Percentiles rank a stretch among this genome's conserved stretches.
Conservation (phyloP, 345 rosid species). For the Ricinus communis region DNA sequence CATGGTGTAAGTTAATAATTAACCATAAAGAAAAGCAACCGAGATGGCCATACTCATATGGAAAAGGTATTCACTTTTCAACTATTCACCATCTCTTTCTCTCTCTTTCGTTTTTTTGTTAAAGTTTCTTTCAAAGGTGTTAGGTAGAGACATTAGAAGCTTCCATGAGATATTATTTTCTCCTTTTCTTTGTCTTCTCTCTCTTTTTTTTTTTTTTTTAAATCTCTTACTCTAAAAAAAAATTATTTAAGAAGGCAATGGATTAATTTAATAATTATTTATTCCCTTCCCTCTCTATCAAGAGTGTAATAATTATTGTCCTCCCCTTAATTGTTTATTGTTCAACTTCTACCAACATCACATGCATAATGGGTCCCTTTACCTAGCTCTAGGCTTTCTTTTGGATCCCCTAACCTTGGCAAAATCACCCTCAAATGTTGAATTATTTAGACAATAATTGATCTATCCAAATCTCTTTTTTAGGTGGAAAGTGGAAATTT, state of each 20-base stretch:
- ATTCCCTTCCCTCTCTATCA: conserved; percentile 17
- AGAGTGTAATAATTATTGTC: conserved; percentile 22
- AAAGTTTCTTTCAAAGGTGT: conserved; percentile 37
- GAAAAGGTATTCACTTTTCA: conserved; percentile 27
- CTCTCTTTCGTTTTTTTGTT: not conserved
- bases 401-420: not conserved
- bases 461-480: no score
- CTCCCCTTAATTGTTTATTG: conserved; percentile 15
- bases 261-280: not conserved
- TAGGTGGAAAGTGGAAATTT: no score
- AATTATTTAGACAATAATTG: not conserved
- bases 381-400: not conserved
- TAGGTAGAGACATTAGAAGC: conserved; percentile 53
- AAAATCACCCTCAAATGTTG: not conserved
- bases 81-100: conserved; percentile 14
- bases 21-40: no score
- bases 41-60: conserved; percentile 1
- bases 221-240: conserved; percentile 7
- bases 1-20: no score
- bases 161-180: conserved; percentile 33
- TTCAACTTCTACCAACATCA: conserved; percentile 44
- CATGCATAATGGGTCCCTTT: conserved; percentile 29
- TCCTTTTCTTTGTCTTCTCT: no score
- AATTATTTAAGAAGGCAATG: conserved; percentile 1
- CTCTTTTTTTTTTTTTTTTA: not conserved